Base-by-base conservation (phyloP, 2,329 filamentous ascomycete genomes). In the Macrophomina pseudophaseolina region DNA sequence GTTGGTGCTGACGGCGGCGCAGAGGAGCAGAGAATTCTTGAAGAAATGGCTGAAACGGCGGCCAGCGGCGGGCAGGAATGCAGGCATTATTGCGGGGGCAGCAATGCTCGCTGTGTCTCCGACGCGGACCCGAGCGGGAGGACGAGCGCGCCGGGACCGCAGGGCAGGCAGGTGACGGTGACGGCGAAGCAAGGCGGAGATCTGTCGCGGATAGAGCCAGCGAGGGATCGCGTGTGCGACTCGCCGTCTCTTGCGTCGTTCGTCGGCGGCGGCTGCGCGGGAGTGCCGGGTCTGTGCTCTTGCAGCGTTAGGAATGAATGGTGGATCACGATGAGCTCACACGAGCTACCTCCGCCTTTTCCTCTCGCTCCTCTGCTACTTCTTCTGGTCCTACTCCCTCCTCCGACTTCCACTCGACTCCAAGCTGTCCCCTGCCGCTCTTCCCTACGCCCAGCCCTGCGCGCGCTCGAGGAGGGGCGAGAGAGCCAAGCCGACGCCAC, bases 281-380 rank as follows among this genome's bases (percentile, higher is more conserved):
- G 63, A 65, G 63, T 33, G 38, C 42, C 63, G 63, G 63, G 63
- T 65, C 63, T 49, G 62, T 65, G 63, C 63, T 23, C 23, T 56
- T 46, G 46, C 52, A 35, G 56, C 56, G 33, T 62, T 48, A 58
- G 63, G 63, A 65, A 65, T 65, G 63, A 38, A 58, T 54, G 52
- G 42, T 44, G 52, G 63, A 33, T 65, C 63, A 38, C 63, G 42
- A 54, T 56, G 53, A 54, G 51, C 51, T 54, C 63, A 65, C 51
- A 48, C 51, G 40, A 65, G 63, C 52, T 48, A 42, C 52, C 51
- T 56, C 52, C 52, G 40, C 51, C 38, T n/a, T 54, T 58, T 51
- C 59, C 18, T 62, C 30, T 23, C 23, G 23, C 51, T 56, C 14
- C 35, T 48, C n/a, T 14, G n/a, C 33, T 42, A 35, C 48, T 46